These are phyloP conservation scores for Brassica balearica DNA, from an alignment of 441 rosid species.

Conservation along the genomic window DNA sequence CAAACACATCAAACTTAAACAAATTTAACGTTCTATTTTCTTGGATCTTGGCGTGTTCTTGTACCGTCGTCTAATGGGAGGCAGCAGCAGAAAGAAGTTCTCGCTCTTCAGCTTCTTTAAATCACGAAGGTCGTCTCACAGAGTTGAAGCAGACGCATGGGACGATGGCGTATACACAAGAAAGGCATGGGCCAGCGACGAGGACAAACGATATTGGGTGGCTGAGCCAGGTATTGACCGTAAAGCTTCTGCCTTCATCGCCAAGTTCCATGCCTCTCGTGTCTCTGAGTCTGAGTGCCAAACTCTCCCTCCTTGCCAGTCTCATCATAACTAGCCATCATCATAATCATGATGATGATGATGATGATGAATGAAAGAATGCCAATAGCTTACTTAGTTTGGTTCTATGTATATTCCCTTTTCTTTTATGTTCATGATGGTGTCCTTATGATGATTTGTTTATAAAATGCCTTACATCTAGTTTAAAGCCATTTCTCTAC, in stretches of 20 bases:
- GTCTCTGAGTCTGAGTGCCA: constrained; percentile 44
- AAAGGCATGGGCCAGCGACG: constrained; percentile 69
- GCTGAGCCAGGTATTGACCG: constrained; percentile 80
- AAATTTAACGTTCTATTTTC: background rate
- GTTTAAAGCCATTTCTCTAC: constrained; percentile 13
- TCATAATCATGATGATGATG: background rate
- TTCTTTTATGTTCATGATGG: background rate
- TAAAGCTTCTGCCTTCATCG: constrained; percentile 60
- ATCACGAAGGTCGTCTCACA: constrained; percentile 38
- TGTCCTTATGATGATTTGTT: constrained; percentile 37
- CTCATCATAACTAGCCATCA: constrained; percentile 42
- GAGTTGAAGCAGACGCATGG: constrained; percentile 38
- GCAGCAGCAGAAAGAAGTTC: constrained; percentile 35
- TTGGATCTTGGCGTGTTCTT: constrained; percentile 19
- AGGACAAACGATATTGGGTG: constrained; percentile 59
- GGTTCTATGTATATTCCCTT: constrained; percentile 39
- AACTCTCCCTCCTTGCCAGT: constrained; percentile 39
- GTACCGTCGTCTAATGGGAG: constrained; percentile 24
- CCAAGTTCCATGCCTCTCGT: constrained; percentile 49
- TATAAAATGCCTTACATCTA: constrained; percentile 22
- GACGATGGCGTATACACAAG: constrained; percentile 45
- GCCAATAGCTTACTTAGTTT: constrained; percentile 11
- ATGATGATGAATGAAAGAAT: constrained; percentile 19
- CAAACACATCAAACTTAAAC: constrained; percentile 24
- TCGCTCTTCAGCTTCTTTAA: constrained; percentile 42